Evolutionary conservation across 768 basidiomycete species (phyloP), one percentile per base, ranked within the genome.

Genomic region (button mushroom (Agaricus bisporus)): DNA sequence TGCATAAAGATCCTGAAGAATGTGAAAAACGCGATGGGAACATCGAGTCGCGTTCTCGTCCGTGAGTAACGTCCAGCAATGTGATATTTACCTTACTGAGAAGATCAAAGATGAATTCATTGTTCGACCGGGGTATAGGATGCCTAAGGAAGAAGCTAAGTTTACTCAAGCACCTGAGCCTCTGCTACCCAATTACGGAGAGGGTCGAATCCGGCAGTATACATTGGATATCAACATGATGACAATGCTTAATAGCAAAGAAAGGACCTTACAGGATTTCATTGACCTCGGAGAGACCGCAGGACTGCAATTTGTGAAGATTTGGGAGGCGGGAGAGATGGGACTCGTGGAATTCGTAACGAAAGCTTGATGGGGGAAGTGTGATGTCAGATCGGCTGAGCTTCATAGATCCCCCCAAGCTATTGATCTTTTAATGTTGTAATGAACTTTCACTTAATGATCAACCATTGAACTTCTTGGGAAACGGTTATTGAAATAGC

Each of bases 191-290:
- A 79, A 78, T 59, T 78, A 71, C 48, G 77, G 76, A 15, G 66
- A 70, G 6, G 77, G 73, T 1, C 65, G 64, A 39, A 61, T 72
- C 35, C 62, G 70, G 5, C 64, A 64, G 26, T 78, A 79, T 55
- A 62, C 73, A 29, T 70, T 71, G 45, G 79, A 80, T 51, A 44
- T 79, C 39, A 70, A 68, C 48, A 77, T 80, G 77, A 71, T 76
- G 70, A 41, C 62, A 15, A 22, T 67, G 11, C 59, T 73, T 12
- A 77, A 80, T 45, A 60, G 67, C 6, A 67, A 72, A 57, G 77
- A 78, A 54, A 71, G 78, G 5, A 72, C 69, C 0, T 45, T 79
- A 11, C 56, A 69, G 2, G 70, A 77, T 4, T 74, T 71, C 45
- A 66, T 72, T 8, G 53, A 66, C 1, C 54, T 78, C 4, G 73